Evolutionary conservation across 352 stramenopile species (phyloP).

Genomic region (Globisporangium splendens): DNA sequence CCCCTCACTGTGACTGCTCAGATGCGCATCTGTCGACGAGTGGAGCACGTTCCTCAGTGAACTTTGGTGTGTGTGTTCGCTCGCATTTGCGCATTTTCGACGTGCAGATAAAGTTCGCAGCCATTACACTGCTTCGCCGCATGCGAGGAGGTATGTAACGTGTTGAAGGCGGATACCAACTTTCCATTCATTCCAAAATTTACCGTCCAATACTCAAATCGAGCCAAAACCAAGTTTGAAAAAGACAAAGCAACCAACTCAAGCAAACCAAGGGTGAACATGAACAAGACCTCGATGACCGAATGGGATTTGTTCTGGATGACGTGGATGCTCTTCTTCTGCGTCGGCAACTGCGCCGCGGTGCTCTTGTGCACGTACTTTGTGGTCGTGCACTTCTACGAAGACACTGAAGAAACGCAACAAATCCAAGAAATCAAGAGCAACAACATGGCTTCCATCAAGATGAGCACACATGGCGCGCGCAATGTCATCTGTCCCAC

Average conservation of each 20-base stretch:
- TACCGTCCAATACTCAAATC: not conserved
- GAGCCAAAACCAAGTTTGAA: not conserved
- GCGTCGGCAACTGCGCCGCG: conserved; percentile 19
- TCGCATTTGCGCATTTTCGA: too few relatives aligned
- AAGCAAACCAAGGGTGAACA: not conserved
- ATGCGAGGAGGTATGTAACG: too few relatives aligned
- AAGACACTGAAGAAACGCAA: conserved; percentile 7
- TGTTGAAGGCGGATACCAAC: not conserved
- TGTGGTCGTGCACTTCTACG: conserved; percentile 16
- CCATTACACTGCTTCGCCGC: not conserved
- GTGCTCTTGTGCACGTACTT: conserved; percentile 21
- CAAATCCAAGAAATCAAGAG: not conserved
- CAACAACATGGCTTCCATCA: conserved; percentile 3
- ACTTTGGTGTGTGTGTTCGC: too few relatives aligned
- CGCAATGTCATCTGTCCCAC: not conserved
- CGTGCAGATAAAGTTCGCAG: conserved; percentile 2
- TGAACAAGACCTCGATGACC: conserved; percentile 12
- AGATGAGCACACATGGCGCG: conserved; percentile 6
- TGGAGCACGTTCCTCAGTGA: not conserved
- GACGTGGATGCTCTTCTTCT: conserved; percentile 27
- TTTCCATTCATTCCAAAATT: too few relatives aligned
- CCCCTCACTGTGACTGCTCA: conserved; percentile 14
- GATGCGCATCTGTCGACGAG: not conserved
- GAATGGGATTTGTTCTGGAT: conserved; percentile 20
- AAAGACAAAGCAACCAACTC: conserved; percentile 6